Conservation (phyloP, 768 basidiomycete species). For the Pisolithus albus region DNA sequence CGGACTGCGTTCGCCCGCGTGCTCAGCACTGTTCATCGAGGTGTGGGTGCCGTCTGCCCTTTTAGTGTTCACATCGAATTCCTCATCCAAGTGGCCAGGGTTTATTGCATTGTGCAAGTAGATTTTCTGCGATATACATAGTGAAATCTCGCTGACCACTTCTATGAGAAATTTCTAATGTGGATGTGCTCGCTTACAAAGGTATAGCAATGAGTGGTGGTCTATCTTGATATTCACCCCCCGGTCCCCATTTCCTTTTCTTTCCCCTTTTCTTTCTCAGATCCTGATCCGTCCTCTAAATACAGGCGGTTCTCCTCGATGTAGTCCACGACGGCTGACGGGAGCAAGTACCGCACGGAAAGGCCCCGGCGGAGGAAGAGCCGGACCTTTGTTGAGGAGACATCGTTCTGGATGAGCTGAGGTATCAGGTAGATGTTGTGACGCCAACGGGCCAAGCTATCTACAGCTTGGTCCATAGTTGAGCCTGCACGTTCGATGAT, state of each 20-base stretch:
- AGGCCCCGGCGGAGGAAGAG: conserved; percentile 74
- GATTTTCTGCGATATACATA: too few relatives aligned
- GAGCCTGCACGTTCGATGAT: conserved; percentile 95
- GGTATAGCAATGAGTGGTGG: conserved; percentile 5
- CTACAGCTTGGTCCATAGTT: conserved; percentile 78
- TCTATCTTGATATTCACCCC: conserved; percentile 22
- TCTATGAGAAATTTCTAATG: too few relatives aligned
- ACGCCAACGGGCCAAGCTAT: conserved; percentile 67
- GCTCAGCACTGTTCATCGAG: too few relatives aligned
- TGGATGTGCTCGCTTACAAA: conserved; percentile 1
- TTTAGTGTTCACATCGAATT: too few relatives aligned
- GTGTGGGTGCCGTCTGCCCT: too few relatives aligned
- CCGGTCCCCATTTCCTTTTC: conserved; percentile 25
- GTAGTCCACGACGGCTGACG: conserved; percentile 87
- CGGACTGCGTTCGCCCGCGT: too few relatives aligned
- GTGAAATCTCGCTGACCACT: too few relatives aligned
- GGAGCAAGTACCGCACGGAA: conserved; percentile 84
- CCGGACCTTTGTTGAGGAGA: conserved; percentile 90
- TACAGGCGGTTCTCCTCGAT: conserved; percentile 82
- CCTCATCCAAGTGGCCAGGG: too few relatives aligned
- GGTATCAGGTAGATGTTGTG: conserved; percentile 87
- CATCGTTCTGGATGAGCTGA: conserved; percentile 95
- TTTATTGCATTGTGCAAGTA: too few relatives aligned
- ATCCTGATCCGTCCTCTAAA: conserved; percentile 46
- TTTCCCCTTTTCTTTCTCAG: conserved; percentile 28